Evolutionary conservation across 2,329 filamentous ascomycete genomes (phyloP).

Genomic region (Aspergillus sp.): DNA sequence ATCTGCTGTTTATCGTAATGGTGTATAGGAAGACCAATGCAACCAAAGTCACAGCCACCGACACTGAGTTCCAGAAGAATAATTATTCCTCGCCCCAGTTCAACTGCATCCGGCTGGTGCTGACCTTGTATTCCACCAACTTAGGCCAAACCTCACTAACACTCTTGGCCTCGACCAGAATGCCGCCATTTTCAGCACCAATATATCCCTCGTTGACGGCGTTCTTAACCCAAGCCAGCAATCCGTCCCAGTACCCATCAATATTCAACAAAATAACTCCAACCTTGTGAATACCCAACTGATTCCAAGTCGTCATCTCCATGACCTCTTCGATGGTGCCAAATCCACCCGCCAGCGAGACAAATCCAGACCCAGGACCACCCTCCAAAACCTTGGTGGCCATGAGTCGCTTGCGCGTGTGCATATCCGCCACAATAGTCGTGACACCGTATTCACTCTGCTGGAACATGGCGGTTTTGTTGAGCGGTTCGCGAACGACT

Average conservation of each 20-base stretch:
- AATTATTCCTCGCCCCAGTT: conserved; percentile 68
- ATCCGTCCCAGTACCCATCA: conserved; percentile 85
- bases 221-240: conserved; percentile 75
- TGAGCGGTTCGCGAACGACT: conserved; percentile 51
- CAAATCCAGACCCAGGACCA: conserved; percentile 79
- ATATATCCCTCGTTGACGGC: conserved; percentile 77
- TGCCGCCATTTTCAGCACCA: conserved; percentile 62
- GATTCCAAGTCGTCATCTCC: conserved; percentile 92
- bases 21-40: too few species aligned
- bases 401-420: conserved; percentile 93
- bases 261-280: conserved; percentile 82
- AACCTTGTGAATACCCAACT: conserved; percentile 81
- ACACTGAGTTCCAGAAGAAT: background rate
- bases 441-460: conserved; percentile 66
- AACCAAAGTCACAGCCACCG: background rate
- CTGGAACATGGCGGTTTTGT: conserved; percentile 23
- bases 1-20: background rate
- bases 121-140: conserved; percentile 70
- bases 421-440: conserved; percentile 91
- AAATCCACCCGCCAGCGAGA: conserved; percentile 83
- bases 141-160: conserved; percentile 67
- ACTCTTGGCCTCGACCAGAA: conserved; percentile 70
- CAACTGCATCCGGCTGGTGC: conserved; percentile 71
- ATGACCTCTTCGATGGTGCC: conserved; percentile 95
- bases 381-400: conserved; percentile 78